Evolutionary conservation across 208 protist species (phyloP), one percentile per base, ranked within the genome.

Genomic region (Leishmania guyanensis): DNA sequence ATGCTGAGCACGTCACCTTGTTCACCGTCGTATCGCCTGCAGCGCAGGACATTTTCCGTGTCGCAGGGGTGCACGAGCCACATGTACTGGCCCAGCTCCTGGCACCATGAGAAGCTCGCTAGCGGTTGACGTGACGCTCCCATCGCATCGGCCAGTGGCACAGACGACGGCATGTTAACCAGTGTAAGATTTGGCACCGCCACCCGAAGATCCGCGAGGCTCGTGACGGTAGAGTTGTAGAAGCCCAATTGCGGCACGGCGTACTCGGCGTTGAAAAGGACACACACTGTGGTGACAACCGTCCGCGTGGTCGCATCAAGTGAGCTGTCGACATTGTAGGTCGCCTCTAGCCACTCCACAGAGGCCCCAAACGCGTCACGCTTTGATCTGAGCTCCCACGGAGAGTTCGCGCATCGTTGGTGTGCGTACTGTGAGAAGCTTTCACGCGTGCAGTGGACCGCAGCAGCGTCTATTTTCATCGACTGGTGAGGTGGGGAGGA

Each of bases 61-160:
- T 95, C 92, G 70, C 92, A 95, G 68, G 84, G 86, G 73, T 94
- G 91, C 16, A 94, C 65, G 5, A 85, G 72, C 89, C 89, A 94
- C 75, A 91, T 75, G 39, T 87, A 39, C 81, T 83, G 81, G 50
- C 84, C 58, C 8, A 90, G 36, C 22, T 94, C 91, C 17, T 94
- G 88, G 74, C 69, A 85, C 76, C 89, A 94, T 10, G 58, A 66
- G 39, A 66, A 84, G 77, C 86, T 89, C 39, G 76, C 86, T 2
- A 89, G 66, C n/a, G 86, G 86, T 36, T 50, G 10, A 20, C 9
- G 46, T 12, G 62, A 58, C 58, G 53, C 62, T 9, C 46, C 43
- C 51, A 20, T 56, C 8, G 20, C 70, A 69, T 56, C 71, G 17
- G 8, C 29, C 8, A 36, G 54, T 20, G 39, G 20, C 39, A 60